Evolutionary conservation across 2,329 filamentous ascomycete species (phyloP).

Genomic region (Colletotrichum liaoningense): DNA sequence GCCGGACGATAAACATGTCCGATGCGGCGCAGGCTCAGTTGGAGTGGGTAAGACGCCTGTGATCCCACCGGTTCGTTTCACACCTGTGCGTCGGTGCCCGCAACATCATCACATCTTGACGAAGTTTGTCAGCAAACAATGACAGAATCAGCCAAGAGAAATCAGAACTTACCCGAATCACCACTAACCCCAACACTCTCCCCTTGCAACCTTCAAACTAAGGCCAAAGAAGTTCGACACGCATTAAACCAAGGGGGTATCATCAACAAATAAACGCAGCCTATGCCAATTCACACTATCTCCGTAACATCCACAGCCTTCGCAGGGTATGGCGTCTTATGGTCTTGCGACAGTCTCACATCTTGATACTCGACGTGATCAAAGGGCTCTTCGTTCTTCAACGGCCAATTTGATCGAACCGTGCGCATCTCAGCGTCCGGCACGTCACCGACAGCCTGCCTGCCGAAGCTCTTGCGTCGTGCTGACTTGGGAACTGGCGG

Average conservation of each 20-base stretch:
- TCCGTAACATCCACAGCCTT: conserved; percentile 22
- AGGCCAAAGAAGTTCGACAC: neutral
- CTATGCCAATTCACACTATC: conserved; percentile 8
- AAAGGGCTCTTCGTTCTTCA: conserved; percentile 11
- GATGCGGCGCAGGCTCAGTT: neutral
- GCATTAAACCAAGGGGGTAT: conserved; percentile 5
- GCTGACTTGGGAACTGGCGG: conserved; percentile 8
- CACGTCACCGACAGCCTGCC: conserved; percentile 1
- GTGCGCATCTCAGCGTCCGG: neutral
- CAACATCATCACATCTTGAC: neutral
- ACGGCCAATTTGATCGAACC: neutral
- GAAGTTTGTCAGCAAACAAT: neutral
- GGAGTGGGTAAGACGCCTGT: neutral
- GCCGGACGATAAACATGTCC: neutral
- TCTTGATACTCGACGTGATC: neutral
- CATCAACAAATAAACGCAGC: neutral
- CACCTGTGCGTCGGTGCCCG: neutral
- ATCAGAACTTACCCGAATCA: neutral
- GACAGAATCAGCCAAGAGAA: neutral
- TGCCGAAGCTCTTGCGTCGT: conserved; percentile 14
- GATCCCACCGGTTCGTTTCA: neutral
- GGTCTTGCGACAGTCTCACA: neutral
- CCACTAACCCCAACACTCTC: neutral
- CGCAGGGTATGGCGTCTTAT: neutral
- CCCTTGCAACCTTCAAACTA: neutral